phyloP scores from a whole-genome alignment of 2,329 filamentous ascomycete species.

The Pestalotiopsis sp. region DNA sequence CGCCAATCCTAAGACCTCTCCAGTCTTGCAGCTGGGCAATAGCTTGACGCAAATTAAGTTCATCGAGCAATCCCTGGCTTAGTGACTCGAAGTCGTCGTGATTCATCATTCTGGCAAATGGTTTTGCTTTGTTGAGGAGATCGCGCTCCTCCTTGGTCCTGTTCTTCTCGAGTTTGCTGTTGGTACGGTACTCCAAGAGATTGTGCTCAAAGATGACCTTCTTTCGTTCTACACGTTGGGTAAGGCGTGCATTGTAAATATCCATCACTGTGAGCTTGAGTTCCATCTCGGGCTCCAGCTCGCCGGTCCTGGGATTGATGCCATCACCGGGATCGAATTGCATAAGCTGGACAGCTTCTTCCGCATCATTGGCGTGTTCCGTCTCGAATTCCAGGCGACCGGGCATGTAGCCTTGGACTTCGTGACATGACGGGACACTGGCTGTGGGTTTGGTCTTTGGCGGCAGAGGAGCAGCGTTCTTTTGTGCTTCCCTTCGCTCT shows the following conservation, averaged over 20 bases:
- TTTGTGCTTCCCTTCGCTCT: conserved; percentile 82
- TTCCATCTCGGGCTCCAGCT: conserved; percentile 93
- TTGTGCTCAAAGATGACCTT: conserved; percentile 97
- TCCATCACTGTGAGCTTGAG: conserved; percentile 98
- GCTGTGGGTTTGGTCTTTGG: conserved; percentile 96
- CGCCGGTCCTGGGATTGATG: conserved; percentile 76
- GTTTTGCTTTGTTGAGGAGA: conserved; percentile 88
- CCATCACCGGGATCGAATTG: conserved; percentile 96
- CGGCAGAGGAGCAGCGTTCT: conserved; percentile 78
- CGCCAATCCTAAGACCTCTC: conserved; percentile 81
- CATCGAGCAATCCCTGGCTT: conserved; percentile 82
- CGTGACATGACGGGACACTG: conserved; percentile 93
- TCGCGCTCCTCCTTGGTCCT: conserved; percentile 94
- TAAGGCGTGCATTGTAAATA: conserved; percentile 92
- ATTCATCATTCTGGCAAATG: conserved; percentile 96
- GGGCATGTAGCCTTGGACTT: conserved; percentile 98
- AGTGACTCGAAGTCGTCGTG: conserved; percentile 86
- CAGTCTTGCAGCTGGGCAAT: conserved; percentile 93
- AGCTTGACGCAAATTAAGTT: conserved; percentile 87
- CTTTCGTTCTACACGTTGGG: conserved; percentile 89
- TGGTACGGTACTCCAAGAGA: conserved; percentile 90
- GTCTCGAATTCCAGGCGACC: conserved; percentile 96
- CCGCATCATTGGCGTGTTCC: conserved; percentile 95
- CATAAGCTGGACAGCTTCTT: conserved; percentile 98
- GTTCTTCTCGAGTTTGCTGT: conserved; percentile 88